Percentiles rank a stretch among this genome's conserved stretches.
phyloP scores from a whole-genome alignment of 371 early-diverging fungal genomes.

The Entomophthora muscae region DNA sequence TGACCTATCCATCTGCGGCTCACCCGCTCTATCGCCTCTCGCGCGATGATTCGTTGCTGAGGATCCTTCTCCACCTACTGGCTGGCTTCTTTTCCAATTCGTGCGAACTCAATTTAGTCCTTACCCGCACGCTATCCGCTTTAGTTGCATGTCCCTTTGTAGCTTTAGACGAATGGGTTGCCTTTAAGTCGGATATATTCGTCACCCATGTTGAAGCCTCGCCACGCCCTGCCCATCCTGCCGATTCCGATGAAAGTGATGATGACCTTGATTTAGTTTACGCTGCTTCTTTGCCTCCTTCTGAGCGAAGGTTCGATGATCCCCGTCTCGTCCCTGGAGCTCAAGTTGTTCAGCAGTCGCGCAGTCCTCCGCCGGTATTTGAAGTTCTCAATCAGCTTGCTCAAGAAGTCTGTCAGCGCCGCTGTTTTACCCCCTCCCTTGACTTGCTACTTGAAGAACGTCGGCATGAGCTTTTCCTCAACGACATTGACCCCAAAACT shows the following conservation, averaged over 20 bases:
- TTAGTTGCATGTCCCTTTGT: slow-evolving; percentile 58
- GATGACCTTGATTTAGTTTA: not conserved
- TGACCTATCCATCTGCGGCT: slow-evolving; percentile 11
- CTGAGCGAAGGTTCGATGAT: not conserved
- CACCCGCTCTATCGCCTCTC: slow-evolving; percentile 26
- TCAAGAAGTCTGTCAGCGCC: slow-evolving; percentile 17
- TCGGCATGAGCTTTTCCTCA: not conserved
- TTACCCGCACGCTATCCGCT: slow-evolving; percentile 74
- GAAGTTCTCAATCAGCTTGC: slow-evolving; percentile 11
- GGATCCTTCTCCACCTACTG: slow-evolving; percentile 37
- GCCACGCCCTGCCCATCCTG: slow-evolving; percentile 13
- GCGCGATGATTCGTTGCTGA: slow-evolving; percentile 40
- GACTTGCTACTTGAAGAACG: slow-evolving; percentile 5
- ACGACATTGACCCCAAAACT: not conserved
- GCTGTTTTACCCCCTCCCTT: not conserved
- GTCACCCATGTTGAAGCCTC: slow-evolving; percentile 10
- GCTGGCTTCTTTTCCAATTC: slow-evolving; percentile 72
- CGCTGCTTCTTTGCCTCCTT: not conserved
- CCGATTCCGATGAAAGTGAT: slow-evolving; percentile 10
- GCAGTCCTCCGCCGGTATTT: slow-evolving; percentile 3
- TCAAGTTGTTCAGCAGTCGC: not conserved
- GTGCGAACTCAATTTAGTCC: slow-evolving; percentile 68
- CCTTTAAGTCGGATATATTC: slow-evolving; percentile 23
- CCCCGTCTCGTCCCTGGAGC: not conserved
- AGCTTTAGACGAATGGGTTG: slow-evolving; percentile 57